Conservation (phyloP, 192 early-diverging fungal genomes). For the Haplosporangium gracile region DNA sequence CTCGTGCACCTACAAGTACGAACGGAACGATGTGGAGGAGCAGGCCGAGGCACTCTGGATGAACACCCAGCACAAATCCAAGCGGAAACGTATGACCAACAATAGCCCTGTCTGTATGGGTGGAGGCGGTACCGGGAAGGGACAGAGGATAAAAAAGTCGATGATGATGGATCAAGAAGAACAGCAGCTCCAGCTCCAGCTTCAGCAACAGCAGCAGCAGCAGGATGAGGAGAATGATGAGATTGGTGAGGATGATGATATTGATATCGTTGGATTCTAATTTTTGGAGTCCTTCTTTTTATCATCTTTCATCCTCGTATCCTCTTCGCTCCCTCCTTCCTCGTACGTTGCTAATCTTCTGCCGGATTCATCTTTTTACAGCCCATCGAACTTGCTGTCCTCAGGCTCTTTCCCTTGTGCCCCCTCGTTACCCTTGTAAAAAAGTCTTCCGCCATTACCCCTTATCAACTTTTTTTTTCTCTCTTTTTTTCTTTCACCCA, state of each 20-base stretch:
- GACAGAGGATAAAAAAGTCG: constrained; percentile 36
- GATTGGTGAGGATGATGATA: constrained; percentile 35
- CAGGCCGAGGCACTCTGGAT: constrained; percentile 33
- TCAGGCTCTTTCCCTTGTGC: neutral
- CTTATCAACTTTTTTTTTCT: neutral
- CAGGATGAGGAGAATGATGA: constrained; percentile 19
- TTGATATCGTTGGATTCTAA: constrained; percentile 30
- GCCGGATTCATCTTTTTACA: constrained; percentile 7
- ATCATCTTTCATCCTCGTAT: neutral
- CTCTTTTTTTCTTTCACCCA: neutral
- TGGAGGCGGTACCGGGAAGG: constrained; percentile 47
- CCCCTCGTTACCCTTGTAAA: constrained; percentile 2
- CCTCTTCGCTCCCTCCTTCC: neutral
- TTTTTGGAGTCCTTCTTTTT: neutral
- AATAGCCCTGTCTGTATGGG: constrained; percentile 29
- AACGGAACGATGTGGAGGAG: constrained; percentile 27
- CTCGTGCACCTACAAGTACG: constrained; percentile 18
- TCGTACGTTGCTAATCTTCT: neutral
- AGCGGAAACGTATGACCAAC: constrained; percentile 41
- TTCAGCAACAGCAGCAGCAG: constrained; percentile 1
- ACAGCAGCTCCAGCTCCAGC: neutral
- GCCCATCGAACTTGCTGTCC: neutral
- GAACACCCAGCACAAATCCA: constrained; percentile 28
- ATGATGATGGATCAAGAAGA: constrained; percentile 13
- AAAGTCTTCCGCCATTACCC: neutral